Base-by-base conservation (phyloP, 192 early-diverging fungal genomes). In the Spizellomyces sp. region DNA sequence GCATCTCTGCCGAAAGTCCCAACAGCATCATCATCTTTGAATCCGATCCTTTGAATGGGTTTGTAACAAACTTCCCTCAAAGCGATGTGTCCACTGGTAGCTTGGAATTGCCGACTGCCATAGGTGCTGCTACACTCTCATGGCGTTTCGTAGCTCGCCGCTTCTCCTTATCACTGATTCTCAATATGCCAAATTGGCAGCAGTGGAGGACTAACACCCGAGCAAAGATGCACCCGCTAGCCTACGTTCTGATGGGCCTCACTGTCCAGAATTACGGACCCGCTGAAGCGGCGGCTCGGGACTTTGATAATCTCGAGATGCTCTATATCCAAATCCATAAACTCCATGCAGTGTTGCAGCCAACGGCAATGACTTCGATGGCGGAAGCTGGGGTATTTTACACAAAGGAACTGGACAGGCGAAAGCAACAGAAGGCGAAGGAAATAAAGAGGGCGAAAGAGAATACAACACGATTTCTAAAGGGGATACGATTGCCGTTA, bases 301-400 rank as follows among this genome's bases (percentile, higher is more conserved):
- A 85, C 52, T 8, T 45, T 6, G 65, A 67, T 5, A 61, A 67
- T 21, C 62, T 83, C n/a, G 79, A 75, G 7, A 45, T 46, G 21
- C 9, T 66, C 15, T 45, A 73, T 36, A 83, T 82, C 9, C 71
- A 80, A 19, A 69, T 93, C 21, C 62, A 80, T 27, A 90, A 90
- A 65, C 74, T 90, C 19, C 87, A 89, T 64, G 89, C 88, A 0
- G 80, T 93, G 7, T 84, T 93, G 87, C 90, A 91, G 48, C 90
- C 91, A 4, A 85, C 79, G 62, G 88, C 91, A 0, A 59, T 93
- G 6, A 85, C 85, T 10, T 83, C 82, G 59, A 70, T 92, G 9
- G 77, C 85, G 7, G 91, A 91, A 46, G 70, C 90, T 17, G 82
- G 84, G 27, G 69, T 88, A 21, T 92, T 86, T 69, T 93, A 90